Base-by-base conservation (phyloP, 176 grass and related monocot genomes). In the Avena eriantha region DNA sequence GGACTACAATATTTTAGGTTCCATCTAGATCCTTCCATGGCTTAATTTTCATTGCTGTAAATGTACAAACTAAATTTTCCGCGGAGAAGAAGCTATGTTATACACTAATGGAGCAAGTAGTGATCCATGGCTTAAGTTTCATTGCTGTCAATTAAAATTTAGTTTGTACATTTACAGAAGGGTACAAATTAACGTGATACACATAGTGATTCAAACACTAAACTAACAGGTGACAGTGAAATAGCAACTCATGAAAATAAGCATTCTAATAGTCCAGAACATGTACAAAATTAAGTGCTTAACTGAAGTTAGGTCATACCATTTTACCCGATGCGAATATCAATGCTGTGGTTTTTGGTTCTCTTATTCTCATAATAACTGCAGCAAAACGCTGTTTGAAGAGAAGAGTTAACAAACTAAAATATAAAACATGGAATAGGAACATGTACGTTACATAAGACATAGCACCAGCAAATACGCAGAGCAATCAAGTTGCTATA, bases 251-350 rank as follows among this genome's bases (percentile, higher is more conserved):
- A 26, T 19, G 10, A 69, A 67, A 78, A 67, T 36, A 69, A n/a
- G 58, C n/a, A 79, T 36, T 10, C 5, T 21, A 60, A 33, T 22
- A 18, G 26, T 24, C 15, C 54, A 82, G 4, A 77, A 69, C 34
- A 55, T 69, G 59, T 31, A 58, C 8, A 68, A 39, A 0, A 7
- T 75, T 69, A 23, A 78, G 1, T 58, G 24, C 15, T 75, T 60
- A 23, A 78, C 3, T 39, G 10, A 83, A 31, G 35, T 60, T 80
- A 22, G 43, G 68, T 53, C 80, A 56, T 89, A 99, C 97, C 97
- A 99, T 99, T 94, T 99, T 99, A 54, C 97, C 97, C 2, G 97
- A 99, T 26, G 97, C 97, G 53, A 99, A 99, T 88, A 99, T 99
- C 90, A 99, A 80, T 19, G 97, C 97, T 16, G 97, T 99, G 34